A percentile compares a stretch with the other conserved stretches of the same genome.
These are phyloP conservation scores for Euphrasia arctica DNA, from an alignment of 305 asterid genomes.

Conservation along the genomic window DNA sequence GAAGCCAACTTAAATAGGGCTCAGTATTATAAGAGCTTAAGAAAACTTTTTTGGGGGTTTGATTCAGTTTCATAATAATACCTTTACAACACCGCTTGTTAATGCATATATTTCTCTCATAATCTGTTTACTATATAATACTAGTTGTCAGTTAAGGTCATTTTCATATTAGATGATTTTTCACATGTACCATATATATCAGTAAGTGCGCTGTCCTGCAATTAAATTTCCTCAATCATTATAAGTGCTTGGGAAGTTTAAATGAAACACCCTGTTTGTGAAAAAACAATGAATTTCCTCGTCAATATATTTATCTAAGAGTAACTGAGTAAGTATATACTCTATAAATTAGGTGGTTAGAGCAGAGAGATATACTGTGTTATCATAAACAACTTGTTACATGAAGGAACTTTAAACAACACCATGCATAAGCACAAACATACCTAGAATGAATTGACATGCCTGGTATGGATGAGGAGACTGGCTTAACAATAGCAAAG, in stretches of 20 bases:
- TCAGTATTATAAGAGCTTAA: neutral
- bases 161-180: slow-evolving; percentile 18
- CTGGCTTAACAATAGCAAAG: slow-evolving; percentile 65
- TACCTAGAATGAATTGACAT: slow-evolving; percentile 89
- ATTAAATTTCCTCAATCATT: neutral
- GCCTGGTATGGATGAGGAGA: slow-evolving; percentile 79
- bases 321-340: slow-evolving; percentile 19
- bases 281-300: slow-evolving; percentile 3
- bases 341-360: slow-evolving; percentile 4
- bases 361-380: slow-evolving; percentile 23
- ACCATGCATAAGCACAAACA: slow-evolving; percentile 28
- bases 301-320: slow-evolving; percentile 17
- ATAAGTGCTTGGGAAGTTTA: slow-evolving; percentile 12
- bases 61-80: neutral
- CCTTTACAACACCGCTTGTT: neutral
- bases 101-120: slow-evolving; percentile 4
- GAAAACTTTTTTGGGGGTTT: neutral
- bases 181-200: slow-evolving; percentile 4
- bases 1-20: neutral
- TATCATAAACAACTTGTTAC: slow-evolving; percentile 13
- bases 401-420: slow-evolving; percentile 20
- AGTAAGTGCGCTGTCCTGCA: slow-evolving; percentile 6
- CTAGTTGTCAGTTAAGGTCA: neutral
- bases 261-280: slow-evolving; percentile 18
- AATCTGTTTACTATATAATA: slow-evolving; percentile 9